Percentiles rank a stretch among this genome's conserved stretches.
These are phyloP conservation scores for Lycium ferocissimum DNA, from an alignment of 257 asterid genomes.

Conservation along the genomic window DNA sequence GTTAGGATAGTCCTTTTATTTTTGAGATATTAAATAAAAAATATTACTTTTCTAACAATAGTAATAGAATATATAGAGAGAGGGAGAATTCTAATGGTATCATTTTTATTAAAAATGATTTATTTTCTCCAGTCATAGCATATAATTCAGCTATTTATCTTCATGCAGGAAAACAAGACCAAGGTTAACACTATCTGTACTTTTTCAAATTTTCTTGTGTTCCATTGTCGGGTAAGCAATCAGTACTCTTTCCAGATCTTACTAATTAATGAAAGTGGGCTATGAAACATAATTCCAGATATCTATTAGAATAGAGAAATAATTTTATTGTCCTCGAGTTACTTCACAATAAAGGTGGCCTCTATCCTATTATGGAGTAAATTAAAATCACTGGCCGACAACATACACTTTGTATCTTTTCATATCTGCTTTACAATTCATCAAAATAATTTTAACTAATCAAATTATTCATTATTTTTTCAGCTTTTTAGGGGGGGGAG, in stretches of 20 bases:
- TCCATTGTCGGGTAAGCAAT: slow-evolving; percentile 74
- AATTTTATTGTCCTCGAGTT: neutral
- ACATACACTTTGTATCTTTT: no score
- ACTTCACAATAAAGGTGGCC: neutral
- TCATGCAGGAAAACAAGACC: slow-evolving; percentile 74
- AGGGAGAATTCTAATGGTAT: no score
- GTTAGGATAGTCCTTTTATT: no score
- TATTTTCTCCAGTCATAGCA: no score
- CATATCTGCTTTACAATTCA: neutral
- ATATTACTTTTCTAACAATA: no score
- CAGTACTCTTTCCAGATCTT: neutral
- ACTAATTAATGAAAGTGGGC: neutral
- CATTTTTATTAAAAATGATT: no score
- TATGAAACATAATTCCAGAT: neutral
- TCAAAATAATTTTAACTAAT: neutral
- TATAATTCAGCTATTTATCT: neutral
- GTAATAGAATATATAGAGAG: no score
- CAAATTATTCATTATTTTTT: neutral
- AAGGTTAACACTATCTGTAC: slow-evolving; percentile 52
- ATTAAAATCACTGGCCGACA: no score
- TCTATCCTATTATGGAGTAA: neutral
- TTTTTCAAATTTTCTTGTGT: slow-evolving; percentile 72
- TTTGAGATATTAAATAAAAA: no score
- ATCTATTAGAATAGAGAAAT: neutral
- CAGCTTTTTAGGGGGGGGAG: no score